Base-by-base conservation (phyloP, 495 filamentous ascomycete genomes). In the Aspergillus hancockii region DNA sequence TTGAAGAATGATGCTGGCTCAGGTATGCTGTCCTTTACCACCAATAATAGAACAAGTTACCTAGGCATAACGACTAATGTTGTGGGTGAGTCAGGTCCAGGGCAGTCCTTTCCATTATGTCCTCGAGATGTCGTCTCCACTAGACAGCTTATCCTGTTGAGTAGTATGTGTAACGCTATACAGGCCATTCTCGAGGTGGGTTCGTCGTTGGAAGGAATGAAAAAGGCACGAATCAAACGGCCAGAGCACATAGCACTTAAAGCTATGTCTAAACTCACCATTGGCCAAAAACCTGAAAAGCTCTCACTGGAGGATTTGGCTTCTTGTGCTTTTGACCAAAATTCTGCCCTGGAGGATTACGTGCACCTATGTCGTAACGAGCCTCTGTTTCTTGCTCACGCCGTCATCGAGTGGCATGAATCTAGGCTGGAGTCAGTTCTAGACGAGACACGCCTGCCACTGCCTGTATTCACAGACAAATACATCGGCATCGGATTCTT, bases 181-280 rank as follows among this genome's bases (percentile, higher is more conserved):
- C 67, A 74, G 28, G 64, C 74, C 23, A 70, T 78, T 21, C 63
- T 77, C 12, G 69, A 73, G 0, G 55, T 61, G 43, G 68, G 67
- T 19, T 72, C 68, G 1, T 54, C 43, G 4, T 63, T 55, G 8
- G 52, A 62, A 50, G 51, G 36, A 14, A 14, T 28, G 49, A 66
- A 62, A n/a, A 45, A 45, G n/a, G 40, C 59, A 34, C 53, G 13
- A 30, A 53, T 40, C 9, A 65, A 66, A 36, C 68, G 62, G 31
- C 31, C 60, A 38, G 60, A 55, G 9, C 28, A 70, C 9, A 12
- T 47, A 22, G 47, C 32, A 16, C 49, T 1, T 19, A 3, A 52
- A 4, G 49, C 49, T 13, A 9, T 52, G 49, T 32, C 49, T 13
- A 32, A 4, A 19, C 49, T 52, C 13, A 1, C 25, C 3, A 28